Evolutionary conservation across 768 basidiomycete species (phyloP).

Genomic region (Auricularia sp.): DNA sequence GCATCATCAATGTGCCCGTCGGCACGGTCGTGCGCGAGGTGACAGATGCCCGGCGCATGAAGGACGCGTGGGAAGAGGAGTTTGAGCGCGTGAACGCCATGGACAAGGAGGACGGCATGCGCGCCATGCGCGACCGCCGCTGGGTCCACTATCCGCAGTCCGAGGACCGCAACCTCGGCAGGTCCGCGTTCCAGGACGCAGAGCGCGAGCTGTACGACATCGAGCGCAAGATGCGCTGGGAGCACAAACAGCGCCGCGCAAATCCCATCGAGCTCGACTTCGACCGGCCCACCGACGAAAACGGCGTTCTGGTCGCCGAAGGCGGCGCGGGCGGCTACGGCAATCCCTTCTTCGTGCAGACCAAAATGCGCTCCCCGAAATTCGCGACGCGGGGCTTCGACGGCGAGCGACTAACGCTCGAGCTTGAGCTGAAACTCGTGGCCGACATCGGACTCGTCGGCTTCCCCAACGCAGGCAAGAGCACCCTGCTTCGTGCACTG

Average conservation of each 20-base stretch:
- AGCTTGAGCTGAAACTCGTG: constrained; percentile 84
- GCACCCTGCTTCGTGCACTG: constrained; percentile 80
- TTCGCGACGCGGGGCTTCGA: constrained; percentile 70
- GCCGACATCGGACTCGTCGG: constrained; percentile 96
- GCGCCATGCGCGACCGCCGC: constrained; percentile 45
- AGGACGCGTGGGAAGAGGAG: constrained; percentile 66
- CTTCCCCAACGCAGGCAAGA: constrained; percentile 90
- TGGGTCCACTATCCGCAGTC: constrained; percentile 77
- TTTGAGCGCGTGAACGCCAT: constrained; percentile 22
- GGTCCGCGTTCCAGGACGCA: constrained; percentile 62
- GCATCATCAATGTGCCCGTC: constrained; percentile 71
- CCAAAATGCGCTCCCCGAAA: constrained; percentile 67
- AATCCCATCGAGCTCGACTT: constrained; percentile 52
- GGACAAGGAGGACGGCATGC: constrained; percentile 44
- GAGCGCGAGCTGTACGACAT: constrained; percentile 49
- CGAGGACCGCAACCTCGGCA: constrained; percentile 48
- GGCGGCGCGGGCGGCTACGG: constrained; percentile 81
- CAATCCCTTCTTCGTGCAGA: constrained; percentile 73
- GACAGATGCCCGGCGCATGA: constrained; percentile 45
- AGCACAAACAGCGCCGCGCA: constrained; percentile 30
- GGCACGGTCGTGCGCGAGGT: constrained; percentile 85
- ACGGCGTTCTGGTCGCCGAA: constrained; percentile 42
- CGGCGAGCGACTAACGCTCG: constrained; percentile 71
- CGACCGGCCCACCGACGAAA: constrained; percentile 32
- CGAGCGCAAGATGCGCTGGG: constrained; percentile 48